Base-by-base conservation (phyloP, 805 yeast genomes). In the Ogataea henricii region DNA sequence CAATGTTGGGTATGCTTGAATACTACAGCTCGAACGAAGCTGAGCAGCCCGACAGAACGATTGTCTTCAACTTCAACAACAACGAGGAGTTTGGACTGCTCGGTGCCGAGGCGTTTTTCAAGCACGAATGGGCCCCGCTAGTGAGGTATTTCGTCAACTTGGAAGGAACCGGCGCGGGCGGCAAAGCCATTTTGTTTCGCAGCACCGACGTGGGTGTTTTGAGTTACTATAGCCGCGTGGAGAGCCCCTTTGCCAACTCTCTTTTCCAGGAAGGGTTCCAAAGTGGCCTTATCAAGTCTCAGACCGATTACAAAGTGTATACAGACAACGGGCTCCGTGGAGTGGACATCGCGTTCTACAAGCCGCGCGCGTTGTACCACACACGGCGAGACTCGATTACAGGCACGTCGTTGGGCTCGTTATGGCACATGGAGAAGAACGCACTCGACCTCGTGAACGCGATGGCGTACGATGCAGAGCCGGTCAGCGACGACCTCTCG, bases 101-200 rank as follows among this genome's bases (percentile, higher is more conserved):
- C 46, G 97, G 97, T 3, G 96, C 97, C 0, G 74, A 76, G 38
- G 77, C 85, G 0, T 89, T 89, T 57, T 67, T 87, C 45, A 63
- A 76, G 26, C 96, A 89, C 63, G 83, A 85, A 14, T 87, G 95
- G 92, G 73, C 79, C 18, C 66, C 74, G 33, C 64, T 78, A 13
- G 82, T 86, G 1, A 71, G 70, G 34, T 85, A 77, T 59, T 85
- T 91, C 48, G 72, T 90, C 54, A 91, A 91, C 63, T 69, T 90
- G 53, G 97, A 90, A 70, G 97, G 97, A 14, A 88, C 96, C 0
- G 97, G 97, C 2, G 86, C 94, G 1, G 96, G 96, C 21, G 91
- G 94, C 3, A 81, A 85, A 55, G 87, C 96, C 1, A 74, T 88
- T 17, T 68, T 90, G 41, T 89, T 91, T 64, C 77, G 97, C 65